Evolutionary conservation across 2,329 filamentous ascomycete species (phyloP).

Genomic region (Xenoacremonium recifei): DNA sequence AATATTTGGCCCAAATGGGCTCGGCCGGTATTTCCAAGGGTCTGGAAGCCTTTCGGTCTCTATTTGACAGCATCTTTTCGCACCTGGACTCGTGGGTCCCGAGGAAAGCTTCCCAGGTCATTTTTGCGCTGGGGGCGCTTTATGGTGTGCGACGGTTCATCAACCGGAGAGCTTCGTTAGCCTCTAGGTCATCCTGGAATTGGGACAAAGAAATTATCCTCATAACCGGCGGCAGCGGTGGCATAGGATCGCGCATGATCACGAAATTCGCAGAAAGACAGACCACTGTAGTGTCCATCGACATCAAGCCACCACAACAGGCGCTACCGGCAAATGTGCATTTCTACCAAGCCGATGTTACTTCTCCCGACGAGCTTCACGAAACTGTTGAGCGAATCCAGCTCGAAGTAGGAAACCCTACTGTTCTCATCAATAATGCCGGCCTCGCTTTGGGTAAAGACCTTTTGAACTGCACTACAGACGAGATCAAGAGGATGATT

Average conservation of each 20-base stretch:
- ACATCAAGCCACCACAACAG: not conserved
- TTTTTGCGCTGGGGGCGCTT: no score
- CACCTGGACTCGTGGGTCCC: no score
- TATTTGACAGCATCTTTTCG: no score
- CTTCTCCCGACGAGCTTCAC: not conserved
- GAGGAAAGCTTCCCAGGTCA: no score
- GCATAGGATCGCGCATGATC: not conserved
- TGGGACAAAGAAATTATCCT: conserved; percentile 3
- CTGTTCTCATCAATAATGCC: conserved; percentile 5
- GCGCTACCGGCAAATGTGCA: not conserved
- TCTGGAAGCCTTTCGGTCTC: no score
- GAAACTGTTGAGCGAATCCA: not conserved
- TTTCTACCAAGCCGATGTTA: conserved; percentile 5
- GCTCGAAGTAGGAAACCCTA: conserved; percentile 1
- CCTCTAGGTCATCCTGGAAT: conserved; percentile 3
- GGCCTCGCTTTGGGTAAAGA: not conserved
- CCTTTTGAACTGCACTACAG: not conserved
- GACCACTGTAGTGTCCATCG: conserved; percentile 1
- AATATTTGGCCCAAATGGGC: no score
- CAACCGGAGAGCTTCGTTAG: no score
- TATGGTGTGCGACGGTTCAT: no score
- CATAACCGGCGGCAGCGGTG: conserved; percentile 3
- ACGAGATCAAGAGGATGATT: conserved; percentile 48
- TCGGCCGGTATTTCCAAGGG: no score
- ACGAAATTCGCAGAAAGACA: not conserved